Evolutionary conservation across 345 rosid species (phyloP).

Genomic region (Linum trigynum): DNA sequence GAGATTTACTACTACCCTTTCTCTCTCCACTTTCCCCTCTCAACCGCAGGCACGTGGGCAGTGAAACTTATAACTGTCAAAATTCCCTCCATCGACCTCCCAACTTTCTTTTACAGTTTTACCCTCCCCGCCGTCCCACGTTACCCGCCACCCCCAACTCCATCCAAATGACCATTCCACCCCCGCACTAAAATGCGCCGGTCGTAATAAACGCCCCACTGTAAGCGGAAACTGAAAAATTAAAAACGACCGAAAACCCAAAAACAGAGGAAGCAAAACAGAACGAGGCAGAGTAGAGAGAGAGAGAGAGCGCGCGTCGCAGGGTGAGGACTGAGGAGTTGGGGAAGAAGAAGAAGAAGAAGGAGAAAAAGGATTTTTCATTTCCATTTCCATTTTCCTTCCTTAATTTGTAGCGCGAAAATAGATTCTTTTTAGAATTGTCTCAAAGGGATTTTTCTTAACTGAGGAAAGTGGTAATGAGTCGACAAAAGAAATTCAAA

Average conservation of each 20-base stretch:
- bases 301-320: slow-evolving; percentile 4
- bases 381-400: background rate
- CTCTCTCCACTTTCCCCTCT: background rate
- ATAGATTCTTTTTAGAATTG: too few relatives aligned
- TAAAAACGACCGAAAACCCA: background rate
- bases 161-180: background rate
- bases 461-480: background rate
- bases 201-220: background rate
- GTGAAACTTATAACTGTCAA: background rate
- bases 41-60: background rate
- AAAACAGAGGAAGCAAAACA: background rate
- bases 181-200: slow-evolving; percentile 19
- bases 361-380: background rate
- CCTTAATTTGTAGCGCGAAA: too few relatives aligned
- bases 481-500: background rate
- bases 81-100: background rate
- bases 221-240: background rate
- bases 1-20: background rate
- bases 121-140: slow-evolving; percentile 4
- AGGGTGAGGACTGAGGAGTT: background rate
- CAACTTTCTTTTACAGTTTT: background rate
- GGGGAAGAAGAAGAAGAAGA: slow-evolving; percentile 1
- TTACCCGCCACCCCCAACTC: slow-evolving; percentile 5
- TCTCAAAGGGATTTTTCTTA: background rate
- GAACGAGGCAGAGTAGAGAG: background rate